Evolutionary conservation across 2,329 filamentous ascomycete genomes (phyloP).

Genomic region (Arachnomyces sp.): DNA sequence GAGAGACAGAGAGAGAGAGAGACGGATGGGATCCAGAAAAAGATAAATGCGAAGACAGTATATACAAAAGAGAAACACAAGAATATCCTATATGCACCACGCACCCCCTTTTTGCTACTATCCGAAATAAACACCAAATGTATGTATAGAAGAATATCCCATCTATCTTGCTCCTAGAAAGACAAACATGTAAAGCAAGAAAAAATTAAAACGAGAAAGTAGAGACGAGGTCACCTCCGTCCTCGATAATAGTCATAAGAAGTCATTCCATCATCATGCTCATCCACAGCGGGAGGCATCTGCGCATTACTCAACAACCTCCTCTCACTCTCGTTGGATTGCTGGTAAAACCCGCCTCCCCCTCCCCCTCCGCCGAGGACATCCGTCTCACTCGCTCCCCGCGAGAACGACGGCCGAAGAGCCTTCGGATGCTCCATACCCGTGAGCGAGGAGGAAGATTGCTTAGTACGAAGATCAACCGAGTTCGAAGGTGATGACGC

Average conservation of each 20-base stretch:
- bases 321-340: conserved; percentile 33
- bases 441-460: conserved; percentile 19
- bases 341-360: conserved; percentile 25
- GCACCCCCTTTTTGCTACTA: no score
- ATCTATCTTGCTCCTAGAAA: no score
- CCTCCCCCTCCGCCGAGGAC: conserved; percentile 25
- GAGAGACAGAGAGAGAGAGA: no score
- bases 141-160: no score
- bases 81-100: no score
- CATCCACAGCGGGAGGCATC: conserved; percentile 23
- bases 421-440: conserved; percentile 10
- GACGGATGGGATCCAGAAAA: no score
- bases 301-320: conserved; percentile 32
- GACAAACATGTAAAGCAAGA: no score
- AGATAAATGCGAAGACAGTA: no score
- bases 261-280: conserved; percentile 8
- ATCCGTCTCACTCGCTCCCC: conserved; percentile 15
- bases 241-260: conserved; percentile 13
- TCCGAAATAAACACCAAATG: no score
- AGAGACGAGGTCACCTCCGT: background rate
- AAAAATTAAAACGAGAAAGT: no score
- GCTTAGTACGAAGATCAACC: conserved; percentile 7
- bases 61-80: no score
- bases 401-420: conserved; percentile 28
- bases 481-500: conserved; percentile 35